A percentile compares a stretch with the other conserved stretches of the same genome.
phyloP scores from a whole-genome alignment of 768 basidiomycete genomes.

The Psilocybe sp. region DNA sequence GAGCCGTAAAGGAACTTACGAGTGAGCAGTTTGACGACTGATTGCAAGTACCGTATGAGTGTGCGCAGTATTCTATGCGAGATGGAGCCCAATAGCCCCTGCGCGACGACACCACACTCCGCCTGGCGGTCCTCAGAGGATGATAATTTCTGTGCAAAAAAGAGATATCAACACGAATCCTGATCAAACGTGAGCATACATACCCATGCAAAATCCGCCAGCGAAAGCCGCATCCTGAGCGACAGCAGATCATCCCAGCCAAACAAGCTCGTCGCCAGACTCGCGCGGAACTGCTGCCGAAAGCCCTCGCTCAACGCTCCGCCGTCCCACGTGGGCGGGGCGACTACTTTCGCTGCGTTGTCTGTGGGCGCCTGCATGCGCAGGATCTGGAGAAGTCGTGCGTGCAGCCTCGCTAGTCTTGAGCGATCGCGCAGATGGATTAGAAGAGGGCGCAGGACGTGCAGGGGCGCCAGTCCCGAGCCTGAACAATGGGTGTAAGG shows the following conservation, averaged over 20 bases:
- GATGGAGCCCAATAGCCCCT: conserved; percentile 45
- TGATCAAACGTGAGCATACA: conserved; percentile 5
- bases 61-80: conserved; percentile 53
- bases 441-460: conserved; percentile 50
- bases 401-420: conserved; percentile 13
- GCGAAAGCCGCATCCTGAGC: conserved; percentile 53
- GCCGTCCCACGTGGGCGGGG: conserved; percentile 24
- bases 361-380: conserved; percentile 26
- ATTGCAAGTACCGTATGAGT: conserved; percentile 54
- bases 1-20: conserved; percentile 32
- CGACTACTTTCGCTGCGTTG: conserved; percentile 26
- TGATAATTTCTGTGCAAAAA: conserved; percentile 43
- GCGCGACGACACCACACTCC: conserved; percentile 52
- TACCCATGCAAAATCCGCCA: conserved; percentile 52
- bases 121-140: conserved; percentile 32
- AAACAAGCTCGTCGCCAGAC: conserved; percentile 56
- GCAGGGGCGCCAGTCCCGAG: conserved; percentile 44
- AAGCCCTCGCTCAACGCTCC: conserved; percentile 29
- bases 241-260: conserved; percentile 55
- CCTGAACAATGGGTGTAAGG: conserved; percentile 17
- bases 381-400: conserved; percentile 44
- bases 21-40: conserved; percentile 40
- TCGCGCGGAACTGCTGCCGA: conserved; percentile 43
- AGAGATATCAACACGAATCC: neutral
- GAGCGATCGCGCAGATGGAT: conserved; percentile 38